Percentiles rank a stretch among this genome's conserved stretches.
Conservation (phyloP, 2,329 filamentous ascomycete genomes). For the Xylaria sp. region DNA sequence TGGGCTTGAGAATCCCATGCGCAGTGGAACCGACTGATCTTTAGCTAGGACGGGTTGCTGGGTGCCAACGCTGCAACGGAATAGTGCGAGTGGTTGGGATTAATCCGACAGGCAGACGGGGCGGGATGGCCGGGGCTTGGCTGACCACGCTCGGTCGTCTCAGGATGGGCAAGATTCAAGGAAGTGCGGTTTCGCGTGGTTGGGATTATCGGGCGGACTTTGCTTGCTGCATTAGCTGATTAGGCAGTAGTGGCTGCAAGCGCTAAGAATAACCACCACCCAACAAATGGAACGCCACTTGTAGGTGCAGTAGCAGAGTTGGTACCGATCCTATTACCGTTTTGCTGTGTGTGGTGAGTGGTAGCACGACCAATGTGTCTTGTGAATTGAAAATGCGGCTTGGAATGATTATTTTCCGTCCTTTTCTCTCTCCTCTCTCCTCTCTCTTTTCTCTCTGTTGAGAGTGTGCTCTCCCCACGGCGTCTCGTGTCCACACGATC, state of each 20-base stretch:
- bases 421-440: no score
- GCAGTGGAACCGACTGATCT: neutral
- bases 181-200: conserved; percentile 31
- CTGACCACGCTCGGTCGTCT: conserved; percentile 28
- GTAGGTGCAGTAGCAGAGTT: no score
- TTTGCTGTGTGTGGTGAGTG: neutral
- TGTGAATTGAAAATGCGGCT: no score
- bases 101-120: no score
- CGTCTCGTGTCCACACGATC: no score
- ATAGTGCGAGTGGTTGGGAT: conserved; percentile 3
- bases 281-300: neutral
- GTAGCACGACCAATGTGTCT: no score
- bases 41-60: neutral
- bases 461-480: no score
- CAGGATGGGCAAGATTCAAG: conserved; percentile 29
- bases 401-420: no score
- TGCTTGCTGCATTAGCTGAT: no score
- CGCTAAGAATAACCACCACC: neutral
- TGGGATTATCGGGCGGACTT: conserved; percentile 18
- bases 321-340: neutral
- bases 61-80: neutral
- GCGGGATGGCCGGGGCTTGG: neutral
- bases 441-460: no score
- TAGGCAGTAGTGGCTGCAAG: neutral
- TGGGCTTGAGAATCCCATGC: neutral